Base-by-base conservation (phyloP, 495 filamentous ascomycete genomes). In the Hypoxylon intermedium region DNA sequence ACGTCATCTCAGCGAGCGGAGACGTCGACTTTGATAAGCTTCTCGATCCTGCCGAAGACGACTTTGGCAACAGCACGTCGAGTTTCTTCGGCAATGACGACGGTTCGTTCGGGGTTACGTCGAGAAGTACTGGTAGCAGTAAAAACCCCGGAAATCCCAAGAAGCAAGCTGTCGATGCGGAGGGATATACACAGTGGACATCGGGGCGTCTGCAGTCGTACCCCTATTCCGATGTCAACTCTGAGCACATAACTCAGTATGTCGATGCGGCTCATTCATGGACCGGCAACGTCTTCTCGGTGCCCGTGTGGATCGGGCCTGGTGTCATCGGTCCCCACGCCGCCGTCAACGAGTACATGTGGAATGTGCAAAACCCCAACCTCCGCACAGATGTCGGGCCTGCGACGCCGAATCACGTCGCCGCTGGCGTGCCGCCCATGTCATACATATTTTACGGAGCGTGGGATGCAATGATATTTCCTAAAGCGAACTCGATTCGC, bases 301-400 rank as follows among this genome's bases (percentile, higher is more conserved):
- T 70, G 3, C 63, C 63, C 1, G 69, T 79, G 33, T 81, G 74
- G 73, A 72, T 71, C 36, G 77, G 78, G 3, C 40, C 66, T 15
- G 65, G 68, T 30, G 18, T 42, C 19, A 57, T 59, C 3, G 55
- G 60, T 5, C 58, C 58, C 1, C 53, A 69, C 42, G 49, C 58
- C 9, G 74, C 74, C 5, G 67, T 74, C 41, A 69, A 67, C 31
- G 72, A 69, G 26, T 81, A 81, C 60, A 72, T 72, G 65, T 68
- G 61, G 34, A 69, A 75, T 52, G 47, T 75, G 16, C 64, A 66
- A 20, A 21, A 72, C n/a, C 23, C 58, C 0, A 30, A 38, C 3
- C 44, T 79, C 2, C 63, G 63, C n/a, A 19, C 52, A 23, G 42
- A 65, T 24, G 42, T 72, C 11, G 65, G 63, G 6, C 77, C 77